Evolutionary conservation across 2,329 filamentous ascomycete species (phyloP), one percentile per base, ranked within the genome.

Genomic region (Sporothrix globosa): DNA sequence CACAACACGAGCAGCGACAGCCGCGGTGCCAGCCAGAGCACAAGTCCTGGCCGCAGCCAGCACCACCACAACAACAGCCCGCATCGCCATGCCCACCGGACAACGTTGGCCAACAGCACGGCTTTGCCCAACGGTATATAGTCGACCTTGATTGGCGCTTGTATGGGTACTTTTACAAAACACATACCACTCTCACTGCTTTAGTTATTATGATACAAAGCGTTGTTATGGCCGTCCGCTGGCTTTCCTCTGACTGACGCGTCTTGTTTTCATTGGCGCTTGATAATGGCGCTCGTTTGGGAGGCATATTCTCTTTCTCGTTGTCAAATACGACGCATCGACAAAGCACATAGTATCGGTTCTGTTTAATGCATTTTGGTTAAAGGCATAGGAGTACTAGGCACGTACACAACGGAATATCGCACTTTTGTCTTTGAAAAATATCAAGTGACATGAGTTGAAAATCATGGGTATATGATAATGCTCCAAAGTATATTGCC

Each of bases 101-200:
- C 67, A 2, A 34, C 58, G 2, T 10, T 69, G 30, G 50, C 58
- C 30, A 53, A 70, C 34, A 53, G 63, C 27, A 50, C 70, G 19
- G 68, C 75, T 2, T 69, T 79, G 69, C 74, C 77, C 30, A 77
- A 78, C 68, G 76, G 76, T 14, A 73, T 77, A 19, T 71, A 73
- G 39, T 34, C 68, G 19, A 3, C 5, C 19, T 50, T 2, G 41
- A 9, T 44, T 3, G 41, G 11, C 41, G 41, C 7, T 34, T 34
- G 34, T 3, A 17, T 44, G 41, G 41, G 19, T 19, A 48, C 44
- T 5, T n/a, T 48, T n/a, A 14, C 27, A 17, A 66, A 24, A 67
- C 73, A 72, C 67, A 73, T 68, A 65, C 75, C 72, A 77, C 11
- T n/a, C n/a, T 30, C 30, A n/a, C 27, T 58, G 52, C 52, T 56